Evolutionary conservation across 306 rosid genomes (phyloP), one percentile per base, ranked within the genome.

Genomic region (Rosa persica): DNA sequence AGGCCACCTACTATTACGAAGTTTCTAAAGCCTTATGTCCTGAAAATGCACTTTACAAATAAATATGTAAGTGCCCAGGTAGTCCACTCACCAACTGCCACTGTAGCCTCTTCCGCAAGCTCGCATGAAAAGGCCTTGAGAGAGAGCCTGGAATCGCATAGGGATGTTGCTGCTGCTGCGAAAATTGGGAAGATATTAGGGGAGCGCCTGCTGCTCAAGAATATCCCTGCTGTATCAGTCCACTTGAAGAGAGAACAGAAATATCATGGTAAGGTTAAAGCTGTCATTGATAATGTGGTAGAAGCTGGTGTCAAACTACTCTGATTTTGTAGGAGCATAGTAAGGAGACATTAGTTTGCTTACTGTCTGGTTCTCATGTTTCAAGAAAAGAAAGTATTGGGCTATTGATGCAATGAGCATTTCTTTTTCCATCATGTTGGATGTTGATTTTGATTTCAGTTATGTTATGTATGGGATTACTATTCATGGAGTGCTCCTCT

Each of bases 251-350:
- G 96, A 83, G 96, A 95, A 82, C 98, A 93, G 86, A 91, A 85
- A 75, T 93, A 93, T 83, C 98, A 95, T 80, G 98, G 98, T 66
- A 95, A 95, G 86, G 88, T 95, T 73, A 91, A 89, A 85, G 96
- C 98, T 13, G 87, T 93, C 38, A 54, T 95, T 75, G 97, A 92
- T 75, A 89, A 92, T 85, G 83, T 95, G 68, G 93, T 84, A 81
- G 90, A 84, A 42, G 85, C 89, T 70, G 97, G 98, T 64, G 82
- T 95, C 61, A 92, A 86, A 79, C 79, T 95, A 60, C 90, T 92
- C 75, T 95, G 82, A 87, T 48, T 36, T 47, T 17, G 55, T 4
- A 15, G 27, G 51, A 25, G 15, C 71, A 70, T 3, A 8, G 19
- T 0, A 34, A 19, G 23, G 62, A 22, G 7, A 23, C 40, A 60